phyloP scores from a whole-genome alignment of 768 basidiomycete species.

The Leccinum variicolor region DNA sequence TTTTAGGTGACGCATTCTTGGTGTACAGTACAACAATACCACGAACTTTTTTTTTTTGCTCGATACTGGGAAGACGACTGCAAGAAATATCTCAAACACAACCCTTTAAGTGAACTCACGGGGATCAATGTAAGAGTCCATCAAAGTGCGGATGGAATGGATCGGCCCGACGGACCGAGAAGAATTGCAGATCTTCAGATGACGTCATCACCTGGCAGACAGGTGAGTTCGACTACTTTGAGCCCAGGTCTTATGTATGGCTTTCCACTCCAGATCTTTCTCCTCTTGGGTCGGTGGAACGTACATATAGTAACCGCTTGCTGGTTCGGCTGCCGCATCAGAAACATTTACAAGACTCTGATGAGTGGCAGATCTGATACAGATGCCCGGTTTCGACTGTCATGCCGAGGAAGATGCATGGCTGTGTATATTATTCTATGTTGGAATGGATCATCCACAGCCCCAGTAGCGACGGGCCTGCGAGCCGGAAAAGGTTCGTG shows the following conservation, averaged over 20 bases:
- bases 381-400: not conserved
- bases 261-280: not conserved
- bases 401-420: not conserved
- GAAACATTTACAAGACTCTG: not conserved
- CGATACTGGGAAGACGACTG: not conserved
- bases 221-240: not conserved
- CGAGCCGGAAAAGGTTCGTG: not conserved
- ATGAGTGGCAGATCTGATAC: not conserved
- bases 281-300: not conserved
- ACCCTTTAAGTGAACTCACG: not conserved
- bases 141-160: not conserved
- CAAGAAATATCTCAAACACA: not conserved
- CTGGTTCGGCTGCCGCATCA: not conserved
- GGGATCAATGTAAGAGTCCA: not conserved
- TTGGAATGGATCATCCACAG: not conserved
- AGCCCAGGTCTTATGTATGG: no score
- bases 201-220: not conserved
- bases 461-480: not conserved
- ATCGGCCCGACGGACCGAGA: no score
- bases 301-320: no score
- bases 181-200: not conserved
- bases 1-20: not conserved
- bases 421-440: not conserved
- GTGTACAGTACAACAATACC: not conserved
- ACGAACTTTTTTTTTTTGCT: not conserved